Conservation (phyloP, 2,329 filamentous ascomycete species). For the Colletotrichum cereale region DNA sequence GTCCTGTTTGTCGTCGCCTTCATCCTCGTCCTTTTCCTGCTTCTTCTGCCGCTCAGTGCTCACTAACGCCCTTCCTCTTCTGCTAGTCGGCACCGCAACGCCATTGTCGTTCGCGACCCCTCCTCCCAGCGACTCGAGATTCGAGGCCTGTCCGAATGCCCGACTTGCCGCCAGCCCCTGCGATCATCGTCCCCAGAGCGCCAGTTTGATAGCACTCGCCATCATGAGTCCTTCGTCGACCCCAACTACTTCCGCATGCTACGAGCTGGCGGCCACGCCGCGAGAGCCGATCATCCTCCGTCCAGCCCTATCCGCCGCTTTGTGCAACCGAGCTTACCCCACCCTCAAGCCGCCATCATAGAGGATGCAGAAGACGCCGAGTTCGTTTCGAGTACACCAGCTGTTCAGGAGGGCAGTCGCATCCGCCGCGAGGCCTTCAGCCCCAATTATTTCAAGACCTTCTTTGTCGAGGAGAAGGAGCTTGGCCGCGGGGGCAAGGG, state of each 20-base stretch:
- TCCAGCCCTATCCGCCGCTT: constrained; percentile 68
- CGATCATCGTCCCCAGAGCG: constrained; percentile 62
- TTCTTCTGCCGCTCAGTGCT: background rate
- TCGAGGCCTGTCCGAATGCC: constrained; percentile 82
- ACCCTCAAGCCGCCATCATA: constrained; percentile 40
- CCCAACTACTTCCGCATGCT: constrained; percentile 98
- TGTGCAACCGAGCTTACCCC: constrained; percentile 59
- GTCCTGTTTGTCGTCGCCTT: constrained; percentile 77
- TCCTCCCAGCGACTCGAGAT: constrained; percentile 88
- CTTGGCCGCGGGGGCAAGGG: constrained; percentile 93
- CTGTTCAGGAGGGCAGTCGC: constrained; percentile 69
- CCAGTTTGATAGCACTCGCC: constrained; percentile 60
- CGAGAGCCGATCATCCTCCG: constrained; percentile 58
- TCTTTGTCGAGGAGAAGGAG: constrained; percentile 90
- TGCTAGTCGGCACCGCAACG: constrained; percentile 87
- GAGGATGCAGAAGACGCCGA: constrained; percentile 55
- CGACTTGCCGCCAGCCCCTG: constrained; percentile 87
- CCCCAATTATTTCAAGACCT: constrained; percentile 90
- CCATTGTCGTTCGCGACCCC: constrained; percentile 91
- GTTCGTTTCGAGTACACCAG: constrained; percentile 66
- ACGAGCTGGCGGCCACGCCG: constrained; percentile 65
- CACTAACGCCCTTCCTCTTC: constrained; percentile 5
- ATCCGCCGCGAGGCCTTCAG: constrained; percentile 92
- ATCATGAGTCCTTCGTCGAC: constrained; percentile 80
- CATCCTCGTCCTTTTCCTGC: background rate